Conservation (phyloP, 1,139 yeast genomes). For the Yamadazyma epiphylla region DNA sequence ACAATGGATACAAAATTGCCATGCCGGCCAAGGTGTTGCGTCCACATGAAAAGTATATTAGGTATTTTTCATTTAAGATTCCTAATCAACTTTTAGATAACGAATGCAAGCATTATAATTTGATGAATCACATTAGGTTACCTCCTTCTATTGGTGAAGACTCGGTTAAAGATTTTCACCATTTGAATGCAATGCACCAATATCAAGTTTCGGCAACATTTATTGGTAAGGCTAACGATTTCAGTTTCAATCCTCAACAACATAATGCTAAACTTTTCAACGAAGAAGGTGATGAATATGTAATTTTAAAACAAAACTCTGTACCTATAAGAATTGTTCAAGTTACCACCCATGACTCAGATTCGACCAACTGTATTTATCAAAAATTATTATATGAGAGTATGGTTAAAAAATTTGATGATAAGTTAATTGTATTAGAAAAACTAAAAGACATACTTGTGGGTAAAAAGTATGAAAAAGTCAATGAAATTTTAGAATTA, state of each 20-base stretch:
- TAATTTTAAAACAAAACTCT: constrained; percentile 30
- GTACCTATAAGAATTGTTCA: constrained; percentile 27
- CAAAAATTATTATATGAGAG: constrained; percentile 21
- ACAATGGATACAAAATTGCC: constrained; percentile 17
- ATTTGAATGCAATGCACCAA: constrained; percentile 27
- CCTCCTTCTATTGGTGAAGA: constrained; percentile 38
- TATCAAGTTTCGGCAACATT: constrained; percentile 40
- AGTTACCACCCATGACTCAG: constrained; percentile 4
- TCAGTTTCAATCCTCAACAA: constrained; percentile 17
- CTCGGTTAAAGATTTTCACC: constrained; percentile 18
- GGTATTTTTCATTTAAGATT: constrained; percentile 40
- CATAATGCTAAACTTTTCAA: constrained; percentile 29
- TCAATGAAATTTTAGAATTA: constrained; percentile 3
- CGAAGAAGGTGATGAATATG: constrained; percentile 39
- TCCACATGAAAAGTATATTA: constrained; percentile 30
- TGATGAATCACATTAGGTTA: constrained; percentile 31
- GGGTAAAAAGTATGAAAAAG: neutral
- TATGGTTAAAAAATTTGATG: constrained; percentile 24
- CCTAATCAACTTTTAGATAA: constrained; percentile 39
- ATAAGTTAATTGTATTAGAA: constrained; percentile 16
- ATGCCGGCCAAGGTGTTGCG: constrained; percentile 22
- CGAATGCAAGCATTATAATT: constrained; percentile 32
- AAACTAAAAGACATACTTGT: constrained; percentile 4
- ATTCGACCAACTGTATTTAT: constrained; percentile 2
- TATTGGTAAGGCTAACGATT: constrained; percentile 35